Conservation (phyloP, 495 filamentous ascomycete genomes). For the Hypoxylon trugodes region DNA sequence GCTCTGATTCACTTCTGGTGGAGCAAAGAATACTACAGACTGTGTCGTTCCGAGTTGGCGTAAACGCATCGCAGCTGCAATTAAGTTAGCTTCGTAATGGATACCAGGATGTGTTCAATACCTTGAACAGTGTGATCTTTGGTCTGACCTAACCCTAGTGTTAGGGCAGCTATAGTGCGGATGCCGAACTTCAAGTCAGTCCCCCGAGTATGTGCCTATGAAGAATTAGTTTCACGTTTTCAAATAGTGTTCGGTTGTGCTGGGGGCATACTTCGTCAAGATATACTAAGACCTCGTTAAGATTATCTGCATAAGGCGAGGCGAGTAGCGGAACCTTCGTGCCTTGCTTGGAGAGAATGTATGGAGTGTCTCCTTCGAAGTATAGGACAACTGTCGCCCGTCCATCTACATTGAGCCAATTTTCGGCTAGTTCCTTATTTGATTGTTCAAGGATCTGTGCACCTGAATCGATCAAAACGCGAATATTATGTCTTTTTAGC, state of each 20-base stretch:
- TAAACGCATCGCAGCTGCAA: slow-evolving; percentile 55
- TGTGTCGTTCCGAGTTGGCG: slow-evolving; percentile 48
- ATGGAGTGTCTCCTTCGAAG: slow-evolving; percentile 51
- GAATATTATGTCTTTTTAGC: slow-evolving; percentile 45
- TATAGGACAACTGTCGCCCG: slow-evolving; percentile 44
- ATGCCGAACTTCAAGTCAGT: slow-evolving; percentile 57
- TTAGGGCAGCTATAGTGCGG: slow-evolving; percentile 52
- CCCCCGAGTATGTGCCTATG: slow-evolving; percentile 56
- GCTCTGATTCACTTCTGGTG: slow-evolving; percentile 56
- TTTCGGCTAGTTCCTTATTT: slow-evolving; percentile 50
- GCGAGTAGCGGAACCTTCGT: slow-evolving; percentile 43
- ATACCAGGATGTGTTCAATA: not conserved
- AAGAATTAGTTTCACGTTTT: not conserved
- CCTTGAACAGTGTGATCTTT: slow-evolving; percentile 61
- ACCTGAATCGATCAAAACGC: slow-evolving; percentile 60
- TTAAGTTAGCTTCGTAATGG: not conserved
- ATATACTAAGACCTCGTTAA: slow-evolving; percentile 51
- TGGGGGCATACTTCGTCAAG: slow-evolving; percentile 28
- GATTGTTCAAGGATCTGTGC: slow-evolving; percentile 57
- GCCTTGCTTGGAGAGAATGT: slow-evolving; percentile 39
- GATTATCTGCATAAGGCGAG: slow-evolving; percentile 53
- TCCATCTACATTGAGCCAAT: slow-evolving; percentile 56
- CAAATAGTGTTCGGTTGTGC: not conserved
- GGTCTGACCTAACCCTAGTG: slow-evolving; percentile 53
- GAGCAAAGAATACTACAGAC: slow-evolving; percentile 48